Base-by-base conservation (phyloP, 2,329 filamentous ascomycete genomes). In the Blastomyces gilchristii region DNA sequence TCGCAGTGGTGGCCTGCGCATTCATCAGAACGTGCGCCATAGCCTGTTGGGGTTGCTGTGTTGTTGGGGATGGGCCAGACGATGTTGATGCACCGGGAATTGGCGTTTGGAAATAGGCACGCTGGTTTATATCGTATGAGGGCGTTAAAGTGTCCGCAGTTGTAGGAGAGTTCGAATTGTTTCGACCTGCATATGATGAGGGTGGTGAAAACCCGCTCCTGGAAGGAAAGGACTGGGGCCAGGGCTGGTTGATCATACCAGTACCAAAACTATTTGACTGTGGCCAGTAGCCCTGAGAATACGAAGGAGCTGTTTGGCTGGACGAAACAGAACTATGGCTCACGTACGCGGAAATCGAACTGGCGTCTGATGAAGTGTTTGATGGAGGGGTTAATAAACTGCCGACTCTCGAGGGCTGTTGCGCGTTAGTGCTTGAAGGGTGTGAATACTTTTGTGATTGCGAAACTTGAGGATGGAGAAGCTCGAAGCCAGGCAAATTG, bases 401-500 rank as follows among this genome's bases (percentile, higher is more conserved):
- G 65, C 83, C 83, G 63, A 85, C 82, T 69, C 81, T 85, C 52
- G 79, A 74, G 58, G 78, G 74, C 66, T 81, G 79, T 65, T 75
- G 76, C 66, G 75, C 69, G 69, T 76, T 76, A 63, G 75, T 69
- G 58, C 70, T 70, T 58, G 75, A 75, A 58, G 73, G 72, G 52
- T 71, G 65, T 47, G 79, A 75, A 69, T 81, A 83, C 72, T 84
- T 85, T 69, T 82, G 74, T 31, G 75, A 70, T 67, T 75, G 70
- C 1, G 73, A 76, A 70, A 83, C 78, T 60, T 83, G 81, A 68
- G 85, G 85, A 62, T 87, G 85, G 67, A 85, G 84, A 60, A 90
- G 82, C 71, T 88, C 85, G 72, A 90, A 89, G 68, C 77, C 82
- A 63, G 87, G 87, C 66, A 91, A 81, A 69, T 83, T 83, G 63